Percentiles rank a stretch among this genome's conserved stretches.
phyloP scores from a whole-genome alignment of 495 filamentous ascomycete species.

The Daldinia loculata region DNA sequence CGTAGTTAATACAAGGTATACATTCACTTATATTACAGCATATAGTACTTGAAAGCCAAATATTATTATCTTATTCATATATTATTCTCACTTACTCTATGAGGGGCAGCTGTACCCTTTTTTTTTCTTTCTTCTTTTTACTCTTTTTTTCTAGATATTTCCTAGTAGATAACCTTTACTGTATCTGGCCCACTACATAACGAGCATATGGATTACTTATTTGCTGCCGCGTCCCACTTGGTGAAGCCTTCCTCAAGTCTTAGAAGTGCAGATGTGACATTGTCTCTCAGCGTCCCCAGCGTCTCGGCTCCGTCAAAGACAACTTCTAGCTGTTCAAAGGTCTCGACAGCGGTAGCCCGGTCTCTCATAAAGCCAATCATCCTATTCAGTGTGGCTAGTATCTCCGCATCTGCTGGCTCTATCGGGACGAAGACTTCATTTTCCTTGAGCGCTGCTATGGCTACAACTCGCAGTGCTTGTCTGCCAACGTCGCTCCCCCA shows the following conservation, averaged over 20 bases:
- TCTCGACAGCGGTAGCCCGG: not conserved
- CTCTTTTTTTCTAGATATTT: not conserved
- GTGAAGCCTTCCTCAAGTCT: slow-evolving; percentile 1
- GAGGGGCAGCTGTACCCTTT: not conserved
- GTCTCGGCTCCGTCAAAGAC: slow-evolving; percentile 10
- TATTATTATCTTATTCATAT: no score
- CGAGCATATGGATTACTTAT: not conserved
- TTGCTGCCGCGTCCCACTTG: slow-evolving; percentile 10
- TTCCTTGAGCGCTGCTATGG: slow-evolving; percentile 11
- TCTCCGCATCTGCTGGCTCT: slow-evolving; percentile 12
- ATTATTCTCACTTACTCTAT: no score
- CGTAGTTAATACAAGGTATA: no score
- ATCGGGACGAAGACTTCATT: slow-evolving; percentile 18
- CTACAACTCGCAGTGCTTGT: slow-evolving; percentile 7
- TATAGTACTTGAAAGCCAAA: no score
- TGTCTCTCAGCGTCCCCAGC: not conserved
- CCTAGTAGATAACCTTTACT: not conserved
- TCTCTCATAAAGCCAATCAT: slow-evolving; percentile 20
- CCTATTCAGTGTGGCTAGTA: slow-evolving; percentile 19
- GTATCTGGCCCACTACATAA: not conserved
- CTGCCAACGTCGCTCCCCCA: slow-evolving; percentile 28
- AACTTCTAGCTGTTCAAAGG: slow-evolving; percentile 21
- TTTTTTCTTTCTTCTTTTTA: no score
- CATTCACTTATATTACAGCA: no score
- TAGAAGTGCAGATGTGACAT: not conserved